phyloP scores from a whole-genome alignment of 2,329 filamentous ascomycete genomes.

The Peltaster fructicola region DNA sequence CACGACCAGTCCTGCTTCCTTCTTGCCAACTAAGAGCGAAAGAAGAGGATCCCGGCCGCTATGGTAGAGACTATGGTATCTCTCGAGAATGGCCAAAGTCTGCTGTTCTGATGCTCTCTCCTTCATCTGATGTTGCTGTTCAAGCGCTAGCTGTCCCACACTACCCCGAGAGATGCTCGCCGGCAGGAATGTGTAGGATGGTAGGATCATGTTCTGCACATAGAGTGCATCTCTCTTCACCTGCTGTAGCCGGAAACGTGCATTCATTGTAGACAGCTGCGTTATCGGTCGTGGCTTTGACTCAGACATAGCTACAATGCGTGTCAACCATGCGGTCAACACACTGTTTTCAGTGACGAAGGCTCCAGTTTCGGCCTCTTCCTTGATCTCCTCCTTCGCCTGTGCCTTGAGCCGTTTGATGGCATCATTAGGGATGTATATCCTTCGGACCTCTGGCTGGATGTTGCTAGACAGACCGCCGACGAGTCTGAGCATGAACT shows the following conservation, averaged over 20 bases:
- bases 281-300: slow-evolving; percentile 17
- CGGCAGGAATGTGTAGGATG: slow-evolving; percentile 4
- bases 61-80: no score
- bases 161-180: slow-evolving; percentile 3
- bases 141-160: slow-evolving; percentile 5
- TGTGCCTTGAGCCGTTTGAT: slow-evolving; percentile 13
- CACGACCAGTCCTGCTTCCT: no score
- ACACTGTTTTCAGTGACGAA: slow-evolving; percentile 33
- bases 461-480: slow-evolving; percentile 19
- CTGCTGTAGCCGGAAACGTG: slow-evolving; percentile 18
- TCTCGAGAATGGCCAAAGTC: slow-evolving; percentile 11
- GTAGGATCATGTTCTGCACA: slow-evolving; percentile 3
- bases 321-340: slow-evolving; percentile 25
- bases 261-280: slow-evolving; percentile 24
- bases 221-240: slow-evolving; percentile 1
- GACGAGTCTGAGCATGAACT: slow-evolving; percentile 20
- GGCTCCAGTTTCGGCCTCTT: slow-evolving; percentile 7
- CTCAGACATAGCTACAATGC: slow-evolving; percentile 12
- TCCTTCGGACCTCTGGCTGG: slow-evolving; percentile 18
- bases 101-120: slow-evolving; percentile 10
- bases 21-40: no score
- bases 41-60: no score
- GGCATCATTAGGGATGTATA: slow-evolving; percentile 22
- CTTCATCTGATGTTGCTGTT: slow-evolving; percentile 7
- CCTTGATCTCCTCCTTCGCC: slow-evolving; percentile 12